Percentiles rank a stretch among this genome's conserved stretches.
Evolutionary conservation across 352 stramenopile species (phyloP).

Genomic region (Phytophthora pinifolia): DNA sequence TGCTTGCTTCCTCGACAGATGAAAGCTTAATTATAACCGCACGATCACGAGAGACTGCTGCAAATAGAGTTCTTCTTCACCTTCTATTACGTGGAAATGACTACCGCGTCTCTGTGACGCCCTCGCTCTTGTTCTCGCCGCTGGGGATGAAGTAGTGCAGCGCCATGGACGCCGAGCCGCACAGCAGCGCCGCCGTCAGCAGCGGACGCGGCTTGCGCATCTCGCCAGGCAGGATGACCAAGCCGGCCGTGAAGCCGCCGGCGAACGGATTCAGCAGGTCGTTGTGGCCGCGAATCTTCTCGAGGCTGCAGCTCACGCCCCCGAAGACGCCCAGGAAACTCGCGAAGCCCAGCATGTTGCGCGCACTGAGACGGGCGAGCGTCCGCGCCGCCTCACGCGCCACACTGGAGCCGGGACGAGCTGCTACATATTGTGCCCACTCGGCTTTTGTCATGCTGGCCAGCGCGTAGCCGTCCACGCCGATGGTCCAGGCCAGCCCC

Average conservation of each 20-base stretch:
- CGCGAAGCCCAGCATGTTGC: slow-evolving; percentile 73
- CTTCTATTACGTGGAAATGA: slow-evolving; percentile 16
- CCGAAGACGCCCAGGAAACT: slow-evolving; percentile 76
- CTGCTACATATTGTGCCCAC: slow-evolving; percentile 40
- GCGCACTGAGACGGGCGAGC: slow-evolving; percentile 34
- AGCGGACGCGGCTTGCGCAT: slow-evolving; percentile 46
- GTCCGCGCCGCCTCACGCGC: slow-evolving; percentile 33
- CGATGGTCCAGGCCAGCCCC: slow-evolving; percentile 75
- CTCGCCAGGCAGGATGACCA: slow-evolving; percentile 51
- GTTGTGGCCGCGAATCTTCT: slow-evolving; percentile 51
- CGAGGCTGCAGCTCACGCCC: slow-evolving; percentile 66
- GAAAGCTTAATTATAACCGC: slow-evolving; percentile 17
- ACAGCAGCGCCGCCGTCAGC: slow-evolving; percentile 46
- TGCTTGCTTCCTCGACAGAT: neutral
- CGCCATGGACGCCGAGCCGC: slow-evolving; percentile 53
- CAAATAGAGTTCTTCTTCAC: slow-evolving; percentile 22
- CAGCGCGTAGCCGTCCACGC: slow-evolving; percentile 65
- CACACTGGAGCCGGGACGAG: slow-evolving; percentile 24
- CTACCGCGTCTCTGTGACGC: slow-evolving; percentile 2
- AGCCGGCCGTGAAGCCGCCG: slow-evolving; percentile 59
- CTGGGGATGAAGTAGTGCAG: slow-evolving; percentile 60
- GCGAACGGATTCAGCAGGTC: slow-evolving; percentile 74
- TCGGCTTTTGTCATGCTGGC: slow-evolving; percentile 35
- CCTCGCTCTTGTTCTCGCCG: slow-evolving; percentile 26
- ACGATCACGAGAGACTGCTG: slow-evolving; percentile 4